phyloP scores from a whole-genome alignment of 306 rosid species.

The Medicago ruthenica region DNA sequence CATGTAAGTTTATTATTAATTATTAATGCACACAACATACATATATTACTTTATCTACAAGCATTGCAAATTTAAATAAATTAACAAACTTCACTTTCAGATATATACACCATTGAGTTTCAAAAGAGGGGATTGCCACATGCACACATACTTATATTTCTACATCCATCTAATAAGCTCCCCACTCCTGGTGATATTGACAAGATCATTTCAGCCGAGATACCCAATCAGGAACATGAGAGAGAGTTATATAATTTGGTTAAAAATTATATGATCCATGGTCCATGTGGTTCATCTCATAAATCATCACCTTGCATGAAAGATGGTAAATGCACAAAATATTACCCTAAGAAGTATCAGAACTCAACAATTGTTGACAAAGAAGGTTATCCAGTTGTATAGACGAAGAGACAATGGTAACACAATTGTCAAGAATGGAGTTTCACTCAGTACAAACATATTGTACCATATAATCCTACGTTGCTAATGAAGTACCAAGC shows the following conservation, averaged over 20 bases:
- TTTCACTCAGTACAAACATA: neutral
- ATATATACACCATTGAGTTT: slow-evolving; percentile 1
- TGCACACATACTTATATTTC: neutral
- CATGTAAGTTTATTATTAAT: neutral
- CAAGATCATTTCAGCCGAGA: slow-evolving; percentile 3
- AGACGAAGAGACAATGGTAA: slow-evolving; percentile 5
- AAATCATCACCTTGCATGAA: slow-evolving; percentile 1
- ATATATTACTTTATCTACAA: neutral
- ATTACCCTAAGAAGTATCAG: neutral
- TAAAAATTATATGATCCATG: neutral
- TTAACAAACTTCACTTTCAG: neutral
- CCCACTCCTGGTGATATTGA: neutral
- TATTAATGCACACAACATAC: neutral
- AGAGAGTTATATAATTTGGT: neutral
- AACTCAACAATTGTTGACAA: neutral
- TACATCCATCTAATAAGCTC: neutral
- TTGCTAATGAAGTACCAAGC: slow-evolving; percentile 12
- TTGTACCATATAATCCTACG: slow-evolving; percentile 8
- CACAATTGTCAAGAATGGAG: neutral
- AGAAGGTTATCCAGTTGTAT: neutral
- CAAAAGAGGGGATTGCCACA: slow-evolving; percentile 10
- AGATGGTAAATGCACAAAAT: slow-evolving; percentile 8
- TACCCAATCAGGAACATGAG: neutral
- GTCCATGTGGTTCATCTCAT: neutral
- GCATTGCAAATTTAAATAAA: neutral